These are phyloP conservation scores for Calonectria crousiana DNA, from an alignment of 2,329 filamentous ascomycete species.

Conservation along the genomic window DNA sequence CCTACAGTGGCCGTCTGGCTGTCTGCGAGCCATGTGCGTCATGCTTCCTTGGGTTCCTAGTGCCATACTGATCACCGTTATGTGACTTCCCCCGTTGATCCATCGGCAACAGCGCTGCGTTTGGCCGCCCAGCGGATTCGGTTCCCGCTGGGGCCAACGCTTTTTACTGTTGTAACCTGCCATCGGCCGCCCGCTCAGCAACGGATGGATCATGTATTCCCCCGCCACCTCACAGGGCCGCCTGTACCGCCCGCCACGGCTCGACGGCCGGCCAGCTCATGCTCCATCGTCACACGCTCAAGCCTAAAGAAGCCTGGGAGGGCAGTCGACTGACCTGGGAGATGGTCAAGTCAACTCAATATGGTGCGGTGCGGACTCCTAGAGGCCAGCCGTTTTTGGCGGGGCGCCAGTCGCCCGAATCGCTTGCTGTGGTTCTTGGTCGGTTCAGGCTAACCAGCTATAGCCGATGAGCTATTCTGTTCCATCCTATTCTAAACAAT, in stretches of 20 bases:
- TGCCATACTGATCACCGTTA: conserved; percentile 21
- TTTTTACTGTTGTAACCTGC: conserved; percentile 17
- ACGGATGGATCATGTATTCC: conserved; percentile 12
- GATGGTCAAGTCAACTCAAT: conserved; percentile 16
- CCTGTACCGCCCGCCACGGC: conserved; percentile 15
- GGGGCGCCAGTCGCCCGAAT: conserved; percentile 20
- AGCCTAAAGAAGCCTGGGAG: conserved; percentile 5
- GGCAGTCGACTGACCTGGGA: conserved; percentile 17
- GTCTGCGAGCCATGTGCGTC: conserved; percentile 42
- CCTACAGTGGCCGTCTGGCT: conserved; percentile 1
- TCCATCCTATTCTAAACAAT: conserved; percentile 11
- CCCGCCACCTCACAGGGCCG: conserved; percentile 11
- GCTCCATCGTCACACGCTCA: conserved; percentile 18
- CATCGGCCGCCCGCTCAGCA: neutral
- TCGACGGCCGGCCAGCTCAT: conserved; percentile 19
- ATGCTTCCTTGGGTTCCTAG: conserved; percentile 30
- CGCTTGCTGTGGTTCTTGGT: neutral
- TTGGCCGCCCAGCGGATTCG: neutral
- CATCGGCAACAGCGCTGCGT: conserved; percentile 3
- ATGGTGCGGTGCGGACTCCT: conserved; percentile 12
- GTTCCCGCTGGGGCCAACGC: conserved; percentile 14
- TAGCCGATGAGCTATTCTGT: neutral
- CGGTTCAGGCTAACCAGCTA: neutral
- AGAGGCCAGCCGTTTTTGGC: conserved; percentile 17
- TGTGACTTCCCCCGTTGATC: conserved; percentile 14